Conservation (phyloP, 2,329 filamentous ascomycete species). For the Leptosphaerulina australis region DNA sequence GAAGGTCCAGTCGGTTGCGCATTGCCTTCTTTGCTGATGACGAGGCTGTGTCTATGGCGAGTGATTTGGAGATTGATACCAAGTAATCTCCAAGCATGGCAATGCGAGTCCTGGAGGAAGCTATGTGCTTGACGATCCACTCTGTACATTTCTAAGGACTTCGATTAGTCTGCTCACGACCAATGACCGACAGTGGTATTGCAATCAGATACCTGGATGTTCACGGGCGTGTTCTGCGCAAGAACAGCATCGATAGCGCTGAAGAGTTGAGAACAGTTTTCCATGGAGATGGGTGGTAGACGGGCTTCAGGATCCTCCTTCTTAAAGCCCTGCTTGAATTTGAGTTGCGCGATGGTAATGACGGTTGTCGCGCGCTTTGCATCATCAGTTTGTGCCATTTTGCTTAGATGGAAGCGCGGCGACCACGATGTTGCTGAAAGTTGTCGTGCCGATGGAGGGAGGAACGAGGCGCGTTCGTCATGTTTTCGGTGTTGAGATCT, state of each 20-base stretch:
- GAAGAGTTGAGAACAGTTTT: slow-evolving; percentile 33
- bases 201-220: slow-evolving; percentile 44
- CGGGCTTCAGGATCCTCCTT: slow-evolving; percentile 26
- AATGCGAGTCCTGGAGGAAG: slow-evolving; percentile 69
- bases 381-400: slow-evolving; percentile 32
- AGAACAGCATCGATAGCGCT: slow-evolving; percentile 37
- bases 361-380: slow-evolving; percentile 32
- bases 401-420: slow-evolving; percentile 1
- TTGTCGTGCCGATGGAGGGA: slow-evolving; percentile 7
- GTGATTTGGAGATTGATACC: slow-evolving; percentile 68
- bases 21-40: slow-evolving; percentile 57
- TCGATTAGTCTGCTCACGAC: slow-evolving; percentile 43
- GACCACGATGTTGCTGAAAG: slow-evolving; percentile 10
- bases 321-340: slow-evolving; percentile 38
- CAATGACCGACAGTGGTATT: slow-evolving; percentile 24
- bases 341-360: slow-evolving; percentile 37
- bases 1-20: slow-evolving; percentile 73
- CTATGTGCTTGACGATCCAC: slow-evolving; percentile 78
- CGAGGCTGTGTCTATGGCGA: slow-evolving; percentile 40
- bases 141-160: slow-evolving; percentile 76
- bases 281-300: slow-evolving; percentile 28
- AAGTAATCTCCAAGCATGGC: slow-evolving; percentile 77
- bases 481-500: slow-evolving; percentile 14
- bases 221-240: slow-evolving; percentile 33
- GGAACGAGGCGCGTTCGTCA: slow-evolving; percentile 5